Conservation (phyloP, 1,284 basidiomycete genomes). For the Marasmius fiardii region DNA sequence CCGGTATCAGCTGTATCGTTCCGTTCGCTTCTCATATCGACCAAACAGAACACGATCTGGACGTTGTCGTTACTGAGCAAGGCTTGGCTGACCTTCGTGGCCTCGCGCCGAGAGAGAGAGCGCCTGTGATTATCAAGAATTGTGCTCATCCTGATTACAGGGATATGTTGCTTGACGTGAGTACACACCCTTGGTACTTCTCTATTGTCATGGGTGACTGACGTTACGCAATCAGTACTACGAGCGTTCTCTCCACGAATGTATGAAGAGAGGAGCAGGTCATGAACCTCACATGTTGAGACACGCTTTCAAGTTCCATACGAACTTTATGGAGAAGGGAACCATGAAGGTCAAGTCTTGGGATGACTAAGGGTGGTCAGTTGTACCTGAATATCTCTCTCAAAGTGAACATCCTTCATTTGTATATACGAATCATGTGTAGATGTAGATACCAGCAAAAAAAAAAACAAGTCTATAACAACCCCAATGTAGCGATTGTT, state of each 20-base stretch:
- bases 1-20: slow-evolving; percentile 49
- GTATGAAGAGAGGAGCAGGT: slow-evolving; percentile 39
- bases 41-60: slow-evolving; percentile 48
- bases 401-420: too few species aligned
- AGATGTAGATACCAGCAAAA: too few species aligned
- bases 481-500: too few species aligned
- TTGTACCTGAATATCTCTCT: too few species aligned
- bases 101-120: slow-evolving; percentile 44
- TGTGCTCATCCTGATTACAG: slow-evolving; percentile 50
- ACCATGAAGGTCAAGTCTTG: slow-evolving; percentile 38
- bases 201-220: background rate
- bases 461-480: too few species aligned
- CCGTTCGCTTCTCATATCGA: slow-evolving; percentile 49
- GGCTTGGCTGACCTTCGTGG: slow-evolving; percentile 50
- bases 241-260: slow-evolving; percentile 43
- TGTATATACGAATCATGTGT: too few species aligned
- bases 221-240: slow-evolving; percentile 34
- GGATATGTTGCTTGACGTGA: slow-evolving; percentile 38
- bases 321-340: slow-evolving; percentile 35
- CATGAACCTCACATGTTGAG: slow-evolving; percentile 51
- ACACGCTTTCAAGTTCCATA: slow-evolving; percentile 44
- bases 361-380: slow-evolving; percentile 23
- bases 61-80: slow-evolving; percentile 45
- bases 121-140: slow-evolving; percentile 46
- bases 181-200: slow-evolving; percentile 8